phyloP scores from a whole-genome alignment of 768 basidiomycete genomes.

The Chlorophyllum brunneum region DNA sequence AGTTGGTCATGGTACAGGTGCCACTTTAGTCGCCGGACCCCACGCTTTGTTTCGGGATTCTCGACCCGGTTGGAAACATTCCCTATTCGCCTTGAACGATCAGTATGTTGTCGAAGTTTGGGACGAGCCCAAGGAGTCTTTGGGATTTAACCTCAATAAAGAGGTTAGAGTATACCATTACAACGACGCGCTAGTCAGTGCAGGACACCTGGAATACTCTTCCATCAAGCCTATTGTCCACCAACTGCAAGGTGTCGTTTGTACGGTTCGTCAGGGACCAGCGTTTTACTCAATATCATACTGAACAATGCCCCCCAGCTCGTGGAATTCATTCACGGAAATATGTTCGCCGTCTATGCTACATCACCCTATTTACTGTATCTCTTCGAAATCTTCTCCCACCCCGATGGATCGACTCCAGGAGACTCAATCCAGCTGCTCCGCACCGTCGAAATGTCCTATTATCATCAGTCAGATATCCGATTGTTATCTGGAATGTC shows the following conservation, averaged over 20 bases:
- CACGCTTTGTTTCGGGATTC: not conserved
- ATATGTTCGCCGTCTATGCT: not conserved
- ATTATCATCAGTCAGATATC: not conserved
- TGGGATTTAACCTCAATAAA: too few species aligned
- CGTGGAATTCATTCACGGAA: not conserved
- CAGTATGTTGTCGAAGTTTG: not conserved
- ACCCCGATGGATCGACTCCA: too few species aligned
- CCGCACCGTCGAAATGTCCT: not conserved
- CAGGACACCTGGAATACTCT: too few species aligned
- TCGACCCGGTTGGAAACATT: not conserved
- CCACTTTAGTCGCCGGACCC: not conserved
- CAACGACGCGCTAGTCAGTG: too few species aligned
- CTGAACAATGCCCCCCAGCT: not conserved
- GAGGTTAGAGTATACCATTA: too few species aligned
- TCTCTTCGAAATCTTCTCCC: not conserved
- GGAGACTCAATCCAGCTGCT: not conserved
- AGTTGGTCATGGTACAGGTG: not conserved
- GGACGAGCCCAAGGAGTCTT: not conserved
- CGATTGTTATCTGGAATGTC: not conserved
- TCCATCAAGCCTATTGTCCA: too few species aligned
- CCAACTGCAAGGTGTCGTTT: not conserved
- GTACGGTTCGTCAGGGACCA: not conserved
- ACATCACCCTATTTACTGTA: not conserved
- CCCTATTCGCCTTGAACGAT: not conserved
- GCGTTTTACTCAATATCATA: not conserved